These are phyloP conservation scores for Colletotrichum brevisporum DNA, from an alignment of 2,329 filamentous ascomycete species.

Conservation along the genomic window DNA sequence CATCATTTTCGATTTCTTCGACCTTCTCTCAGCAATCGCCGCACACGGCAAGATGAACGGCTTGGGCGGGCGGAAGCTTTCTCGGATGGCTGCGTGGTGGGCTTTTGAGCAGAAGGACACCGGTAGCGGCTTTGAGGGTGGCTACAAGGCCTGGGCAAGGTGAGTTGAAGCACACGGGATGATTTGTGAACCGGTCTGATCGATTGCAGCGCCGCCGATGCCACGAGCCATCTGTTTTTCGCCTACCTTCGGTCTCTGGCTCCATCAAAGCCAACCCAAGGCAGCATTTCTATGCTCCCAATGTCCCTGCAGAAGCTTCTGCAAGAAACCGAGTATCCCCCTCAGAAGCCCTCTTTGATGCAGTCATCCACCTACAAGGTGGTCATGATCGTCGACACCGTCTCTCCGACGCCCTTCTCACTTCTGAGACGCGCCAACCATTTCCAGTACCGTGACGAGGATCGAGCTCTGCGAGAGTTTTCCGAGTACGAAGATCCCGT, in stretches of 20 bases:
- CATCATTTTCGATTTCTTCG: slow-evolving; percentile 98
- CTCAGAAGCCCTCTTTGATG: slow-evolving; percentile 81
- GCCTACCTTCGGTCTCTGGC: slow-evolving; percentile 93
- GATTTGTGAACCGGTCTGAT: slow-evolving; percentile 46
- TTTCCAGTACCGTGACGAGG: slow-evolving; percentile 94
- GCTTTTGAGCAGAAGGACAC: slow-evolving; percentile 92
- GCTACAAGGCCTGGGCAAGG: slow-evolving; percentile 90
- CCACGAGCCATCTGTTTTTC: slow-evolving; percentile 97
- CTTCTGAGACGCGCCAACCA: slow-evolving; percentile 91
- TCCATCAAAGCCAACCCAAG: slow-evolving; percentile 81
- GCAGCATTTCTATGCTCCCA: slow-evolving; percentile 87
- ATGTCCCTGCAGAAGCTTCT: slow-evolving; percentile 92
- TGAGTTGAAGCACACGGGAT: slow-evolving; percentile 58
- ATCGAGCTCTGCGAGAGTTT: slow-evolving; percentile 86
- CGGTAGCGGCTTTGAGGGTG: slow-evolving; percentile 92
- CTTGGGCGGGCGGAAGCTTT: slow-evolving; percentile 92
- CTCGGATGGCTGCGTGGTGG: slow-evolving; percentile 98
- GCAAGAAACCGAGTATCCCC: slow-evolving; percentile 94
- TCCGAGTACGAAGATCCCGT: slow-evolving; percentile 92
- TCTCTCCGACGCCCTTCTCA: slow-evolving; percentile 94
- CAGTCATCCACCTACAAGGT: slow-evolving; percentile 88
- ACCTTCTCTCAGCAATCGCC: slow-evolving; percentile 89
- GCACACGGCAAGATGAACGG: slow-evolving; percentile 95
- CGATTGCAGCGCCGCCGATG: slow-evolving; percentile 83
- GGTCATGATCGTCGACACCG: slow-evolving; percentile 95